These are phyloP conservation scores for Blastocrithidia nonstop DNA, from an alignment of 208 protist genomes.

Conservation along the genomic window DNA sequence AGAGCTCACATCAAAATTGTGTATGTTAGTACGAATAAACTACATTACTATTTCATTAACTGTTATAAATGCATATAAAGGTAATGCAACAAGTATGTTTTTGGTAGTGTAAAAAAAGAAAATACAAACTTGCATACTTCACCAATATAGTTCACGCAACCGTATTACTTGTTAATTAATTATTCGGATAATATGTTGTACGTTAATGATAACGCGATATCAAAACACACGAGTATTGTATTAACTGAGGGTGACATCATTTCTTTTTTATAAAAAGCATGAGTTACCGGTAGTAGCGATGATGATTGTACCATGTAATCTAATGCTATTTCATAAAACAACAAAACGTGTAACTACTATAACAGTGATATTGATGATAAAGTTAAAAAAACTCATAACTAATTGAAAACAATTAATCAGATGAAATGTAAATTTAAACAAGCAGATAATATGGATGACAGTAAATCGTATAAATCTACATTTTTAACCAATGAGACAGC, in stretches of 20 bases:
- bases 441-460: too few species aligned
- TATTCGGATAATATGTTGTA: constrained; percentile 51
- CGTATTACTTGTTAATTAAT: constrained; percentile 68
- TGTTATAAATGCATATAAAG: background rate
- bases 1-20: constrained; percentile 48
- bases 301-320: too few species aligned
- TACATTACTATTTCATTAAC: constrained; percentile 18
- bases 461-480: too few species aligned
- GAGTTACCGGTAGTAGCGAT: too few species aligned
- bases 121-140: background rate
- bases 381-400: too few species aligned
- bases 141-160: constrained; percentile 8
- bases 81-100: constrained; percentile 4
- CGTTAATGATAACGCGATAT: constrained; percentile 20
- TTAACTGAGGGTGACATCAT: constrained; percentile 54
- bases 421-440: too few species aligned
- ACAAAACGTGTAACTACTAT: too few species aligned
- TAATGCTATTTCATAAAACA: too few species aligned
- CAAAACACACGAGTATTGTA: constrained; percentile 12
- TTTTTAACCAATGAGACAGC: too few species aligned
- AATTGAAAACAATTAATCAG: too few species aligned
- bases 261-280: constrained; percentile 62
- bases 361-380: too few species aligned
- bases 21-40: constrained; percentile 13
- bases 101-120: background rate